Evolutionary conservation across 1,284 basidiomycete genomes (phyloP).

Genomic region (Cryptococcus floricola): DNA sequence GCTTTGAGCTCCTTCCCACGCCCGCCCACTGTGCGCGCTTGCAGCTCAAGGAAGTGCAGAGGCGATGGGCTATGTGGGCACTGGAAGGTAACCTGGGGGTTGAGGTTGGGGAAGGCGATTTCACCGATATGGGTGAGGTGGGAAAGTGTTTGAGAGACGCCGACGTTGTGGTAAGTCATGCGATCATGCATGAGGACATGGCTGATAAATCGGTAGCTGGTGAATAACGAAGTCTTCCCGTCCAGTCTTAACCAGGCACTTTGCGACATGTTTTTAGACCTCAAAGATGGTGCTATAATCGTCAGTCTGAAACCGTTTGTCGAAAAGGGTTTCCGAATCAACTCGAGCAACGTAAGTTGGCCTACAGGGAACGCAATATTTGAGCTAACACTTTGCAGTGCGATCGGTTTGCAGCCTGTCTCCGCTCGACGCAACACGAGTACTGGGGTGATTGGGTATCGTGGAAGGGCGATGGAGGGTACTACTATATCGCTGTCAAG

Average conservation of each 20-base stretch:
- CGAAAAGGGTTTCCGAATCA: constrained; percentile 52
- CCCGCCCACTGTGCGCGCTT: constrained; percentile 51
- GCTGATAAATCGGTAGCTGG: constrained; percentile 35
- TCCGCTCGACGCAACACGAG: constrained; percentile 29
- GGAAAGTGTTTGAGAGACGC: constrained; percentile 48
- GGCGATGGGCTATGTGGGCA: constrained; percentile 55
- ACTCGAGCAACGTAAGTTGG: constrained; percentile 47
- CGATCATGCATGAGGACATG: not conserved
- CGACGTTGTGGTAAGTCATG: constrained; percentile 52
- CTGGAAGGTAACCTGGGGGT: constrained; percentile 49
- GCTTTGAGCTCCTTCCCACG: constrained; percentile 54
- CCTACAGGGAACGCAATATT: not conserved
- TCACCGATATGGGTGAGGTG: constrained; percentile 45
- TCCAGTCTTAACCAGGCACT: constrained; percentile 54
- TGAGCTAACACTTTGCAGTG: constrained; percentile 24
- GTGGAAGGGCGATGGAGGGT: constrained; percentile 45
- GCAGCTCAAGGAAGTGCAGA: constrained; percentile 52
- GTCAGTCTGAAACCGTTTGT: constrained; percentile 57
- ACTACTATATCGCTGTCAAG: constrained; percentile 40
- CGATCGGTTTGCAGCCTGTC: constrained; percentile 43
- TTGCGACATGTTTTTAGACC: constrained; percentile 55
- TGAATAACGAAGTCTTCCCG: constrained; percentile 58
- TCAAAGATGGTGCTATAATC: constrained; percentile 54
- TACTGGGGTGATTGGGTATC: constrained; percentile 45
- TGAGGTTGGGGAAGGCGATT: constrained; percentile 54